A percentile compares a stretch with the other conserved stretches of the same genome.
phyloP scores from a whole-genome alignment of 2,329 filamentous ascomycete species.

The Camillea tinctor region DNA sequence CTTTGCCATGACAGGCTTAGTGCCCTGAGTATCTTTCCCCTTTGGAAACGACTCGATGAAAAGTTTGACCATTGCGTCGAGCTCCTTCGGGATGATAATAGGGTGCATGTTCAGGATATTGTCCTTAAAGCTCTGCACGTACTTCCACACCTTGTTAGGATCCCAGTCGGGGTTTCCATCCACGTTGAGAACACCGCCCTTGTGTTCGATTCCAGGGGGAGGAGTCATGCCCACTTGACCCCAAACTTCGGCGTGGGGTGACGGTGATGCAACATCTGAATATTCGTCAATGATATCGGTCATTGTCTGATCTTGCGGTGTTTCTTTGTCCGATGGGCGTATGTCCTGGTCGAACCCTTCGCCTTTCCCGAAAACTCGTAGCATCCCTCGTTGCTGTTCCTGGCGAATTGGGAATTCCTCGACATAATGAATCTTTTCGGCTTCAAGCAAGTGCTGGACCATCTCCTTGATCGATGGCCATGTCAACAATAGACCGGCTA shows the following conservation, averaged over 20 bases:
- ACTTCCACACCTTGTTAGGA: conserved; percentile 47
- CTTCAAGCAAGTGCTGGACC: conserved; percentile 50
- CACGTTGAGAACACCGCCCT: conserved; percentile 37
- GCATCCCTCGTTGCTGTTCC: conserved; percentile 70
- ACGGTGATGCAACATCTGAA: conserved; percentile 53
- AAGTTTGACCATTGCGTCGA: conserved; percentile 52
- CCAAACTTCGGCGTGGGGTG: conserved; percentile 54
- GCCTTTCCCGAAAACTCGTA: conserved; percentile 76
- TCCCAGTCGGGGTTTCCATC: conserved; percentile 57
- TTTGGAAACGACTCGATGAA: conserved; percentile 51
- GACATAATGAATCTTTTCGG: conserved; percentile 53
- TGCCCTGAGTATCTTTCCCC: conserved; percentile 20
- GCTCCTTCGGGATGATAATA: conserved; percentile 53
- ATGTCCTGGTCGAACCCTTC: conserved; percentile 62
- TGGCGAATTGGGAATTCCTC: conserved; percentile 74
- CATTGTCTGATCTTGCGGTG: conserved; percentile 35
- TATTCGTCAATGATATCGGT: conserved; percentile 42
- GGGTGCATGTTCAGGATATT: conserved; percentile 67
- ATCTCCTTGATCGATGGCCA: conserved; percentile 69
- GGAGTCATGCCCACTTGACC: conserved; percentile 56
- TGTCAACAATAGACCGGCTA: conserved; percentile 77
- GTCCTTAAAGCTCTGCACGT: conserved; percentile 57
- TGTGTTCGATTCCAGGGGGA: conserved; percentile 35
- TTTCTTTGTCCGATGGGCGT: conserved; percentile 47
- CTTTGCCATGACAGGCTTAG: conserved; percentile 24